Conservation (phyloP, 306 rosid species). For the Malus orientalis region DNA sequence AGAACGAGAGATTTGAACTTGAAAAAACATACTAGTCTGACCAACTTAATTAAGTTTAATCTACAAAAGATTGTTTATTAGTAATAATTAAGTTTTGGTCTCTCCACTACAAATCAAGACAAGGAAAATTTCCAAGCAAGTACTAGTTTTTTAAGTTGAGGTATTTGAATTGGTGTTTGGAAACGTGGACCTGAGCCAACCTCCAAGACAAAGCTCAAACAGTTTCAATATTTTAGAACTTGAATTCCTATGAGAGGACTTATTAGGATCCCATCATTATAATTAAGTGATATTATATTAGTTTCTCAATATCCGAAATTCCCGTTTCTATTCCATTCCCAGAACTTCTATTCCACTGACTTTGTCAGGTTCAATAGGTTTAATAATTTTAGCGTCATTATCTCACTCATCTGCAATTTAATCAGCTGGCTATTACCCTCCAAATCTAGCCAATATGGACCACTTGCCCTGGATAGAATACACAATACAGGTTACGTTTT, state of each 20-base stretch:
- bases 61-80: constrained; percentile 20
- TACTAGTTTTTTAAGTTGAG: neutral
- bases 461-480: constrained; percentile 22
- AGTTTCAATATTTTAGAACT: constrained; percentile 5
- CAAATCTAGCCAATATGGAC: constrained; percentile 36
- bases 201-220: constrained; percentile 48
- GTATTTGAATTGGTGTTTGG: constrained; percentile 50
- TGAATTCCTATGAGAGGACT: constrained; percentile 26
- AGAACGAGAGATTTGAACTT: neutral
- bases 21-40: no score
- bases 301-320: constrained; percentile 71
- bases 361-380: constrained; percentile 44
- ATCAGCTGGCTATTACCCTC: neutral
- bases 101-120: constrained; percentile 35
- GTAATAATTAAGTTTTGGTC: constrained; percentile 10
- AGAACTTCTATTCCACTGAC: constrained; percentile 97
- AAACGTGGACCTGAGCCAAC: constrained; percentile 57
- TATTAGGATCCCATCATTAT: constrained; percentile 17
- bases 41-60: no score
- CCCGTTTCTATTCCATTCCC: constrained; percentile 99
- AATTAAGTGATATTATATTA: constrained; percentile 25
- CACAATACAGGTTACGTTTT: constrained; percentile 11
- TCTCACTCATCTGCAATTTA: neutral
- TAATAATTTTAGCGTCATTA: neutral
- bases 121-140: constrained; percentile 41